Conservation (phyloP, 2,329 filamentous ascomycete genomes). For the Stagonosporopsis cucurbitacearum region DNA sequence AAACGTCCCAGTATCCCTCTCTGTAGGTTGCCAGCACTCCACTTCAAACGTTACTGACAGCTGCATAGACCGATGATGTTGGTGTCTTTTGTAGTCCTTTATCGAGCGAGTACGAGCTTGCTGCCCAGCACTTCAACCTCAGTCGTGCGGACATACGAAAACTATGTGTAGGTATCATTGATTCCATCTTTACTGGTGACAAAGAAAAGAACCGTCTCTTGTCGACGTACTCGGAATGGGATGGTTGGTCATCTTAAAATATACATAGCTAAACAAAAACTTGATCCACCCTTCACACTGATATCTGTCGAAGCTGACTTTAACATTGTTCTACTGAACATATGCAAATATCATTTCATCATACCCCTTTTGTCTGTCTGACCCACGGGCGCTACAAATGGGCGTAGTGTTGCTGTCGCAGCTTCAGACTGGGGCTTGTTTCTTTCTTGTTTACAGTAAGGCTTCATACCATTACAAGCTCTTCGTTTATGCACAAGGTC, state of each 20-base stretch:
- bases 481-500: not conserved
- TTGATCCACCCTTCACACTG: not conserved
- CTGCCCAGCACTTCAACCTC: conserved; percentile 72
- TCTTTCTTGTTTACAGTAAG: too few species aligned
- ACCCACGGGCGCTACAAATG: not conserved
- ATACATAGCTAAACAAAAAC: not conserved
- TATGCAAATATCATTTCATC: not conserved
- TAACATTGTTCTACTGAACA: too few species aligned
- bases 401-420: not conserved
- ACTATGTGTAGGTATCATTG: conserved; percentile 67
- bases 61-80: conserved; percentile 76
- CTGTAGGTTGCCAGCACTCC: conserved; percentile 61
- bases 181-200: conserved; percentile 70
- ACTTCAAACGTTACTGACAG: conserved; percentile 16
- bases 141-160: conserved; percentile 55
- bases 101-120: conserved; percentile 78
- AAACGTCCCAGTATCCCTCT: conserved; percentile 65
- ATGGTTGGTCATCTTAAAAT: conserved; percentile 19
- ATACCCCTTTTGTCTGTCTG: not conserved
- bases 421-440: too few species aligned
- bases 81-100: conserved; percentile 79
- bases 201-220: conserved; percentile 65
- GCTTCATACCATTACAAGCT: too few species aligned
- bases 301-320: not conserved
- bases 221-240: conserved; percentile 31